Evolutionary conservation across 768 basidiomycete genomes (phyloP).

Genomic region (Tephrocybe sp.): DNA sequence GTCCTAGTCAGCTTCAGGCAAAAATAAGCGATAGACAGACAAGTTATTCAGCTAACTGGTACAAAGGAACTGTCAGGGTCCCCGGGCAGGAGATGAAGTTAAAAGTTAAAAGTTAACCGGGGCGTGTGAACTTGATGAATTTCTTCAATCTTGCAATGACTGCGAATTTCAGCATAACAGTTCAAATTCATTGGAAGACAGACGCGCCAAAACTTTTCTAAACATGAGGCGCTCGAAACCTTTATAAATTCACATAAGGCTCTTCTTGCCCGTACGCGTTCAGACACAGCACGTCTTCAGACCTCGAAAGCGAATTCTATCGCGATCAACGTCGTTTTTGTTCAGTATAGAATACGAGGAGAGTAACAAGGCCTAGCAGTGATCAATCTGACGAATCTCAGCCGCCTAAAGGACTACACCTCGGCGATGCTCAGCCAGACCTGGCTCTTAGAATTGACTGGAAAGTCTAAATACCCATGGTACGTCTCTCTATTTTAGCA

Average conservation of each 20-base stretch:
- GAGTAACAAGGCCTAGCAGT: background rate
- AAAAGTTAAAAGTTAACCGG: too few species aligned
- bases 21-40: background rate
- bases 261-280: constrained; percentile 57
- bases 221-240: constrained; percentile 63
- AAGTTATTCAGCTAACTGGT: background rate
- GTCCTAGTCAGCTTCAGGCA: background rate
- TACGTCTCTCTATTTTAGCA: too few species aligned
- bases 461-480: constrained; percentile 58
- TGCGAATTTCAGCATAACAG: constrained; percentile 6
- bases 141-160: background rate
- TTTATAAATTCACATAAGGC: constrained; percentile 64
- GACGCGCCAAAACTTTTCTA: constrained; percentile 41
- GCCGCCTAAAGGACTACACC: constrained; percentile 20
- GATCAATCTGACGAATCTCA: background rate
- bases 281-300: constrained; percentile 60
- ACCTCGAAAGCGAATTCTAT: constrained; percentile 40
- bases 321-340: constrained; percentile 32
- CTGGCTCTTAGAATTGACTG: constrained; percentile 57
- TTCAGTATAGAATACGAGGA: constrained; percentile 35
- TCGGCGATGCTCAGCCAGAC: constrained; percentile 45
- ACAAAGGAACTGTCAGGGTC: too few species aligned
- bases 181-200: constrained; percentile 32
- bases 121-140: background rate
- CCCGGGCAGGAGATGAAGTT: too few species aligned